Conservation (phyloP, 208 protist species). For the Leishmania braziliensis region DNA sequence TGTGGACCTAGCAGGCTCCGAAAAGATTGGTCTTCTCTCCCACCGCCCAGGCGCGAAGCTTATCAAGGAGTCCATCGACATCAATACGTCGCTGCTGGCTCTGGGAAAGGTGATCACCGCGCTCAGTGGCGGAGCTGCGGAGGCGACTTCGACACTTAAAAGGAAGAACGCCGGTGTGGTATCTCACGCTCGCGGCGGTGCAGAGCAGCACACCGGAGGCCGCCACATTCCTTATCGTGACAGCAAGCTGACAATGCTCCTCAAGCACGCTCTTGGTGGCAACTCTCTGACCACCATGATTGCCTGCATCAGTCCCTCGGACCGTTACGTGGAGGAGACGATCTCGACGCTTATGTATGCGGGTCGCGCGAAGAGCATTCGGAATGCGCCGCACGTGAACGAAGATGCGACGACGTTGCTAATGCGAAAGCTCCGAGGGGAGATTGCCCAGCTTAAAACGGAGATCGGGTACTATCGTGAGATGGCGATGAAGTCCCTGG, state of each 20-base stretch:
- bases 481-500: conserved; percentile 36
- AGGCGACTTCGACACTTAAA: neutral
- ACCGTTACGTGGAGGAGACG: conserved; percentile 87
- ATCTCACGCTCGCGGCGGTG: neutral
- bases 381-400: conserved; percentile 84
- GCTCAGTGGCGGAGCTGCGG: conserved; percentile 34
- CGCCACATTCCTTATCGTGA: conserved; percentile 92
- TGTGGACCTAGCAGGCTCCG: conserved; percentile 93
- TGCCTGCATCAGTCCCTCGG: conserved; percentile 85
- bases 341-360: conserved; percentile 92
- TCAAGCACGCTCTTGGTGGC: conserved; percentile 87
- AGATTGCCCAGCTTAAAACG: conserved; percentile 76
- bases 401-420: conserved; percentile 63
- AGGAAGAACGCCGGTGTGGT: neutral
- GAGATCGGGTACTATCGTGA: conserved; percentile 79
- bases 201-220: neutral
- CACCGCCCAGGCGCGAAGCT: conserved; percentile 53
- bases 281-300: conserved; percentile 94
- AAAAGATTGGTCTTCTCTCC: conserved; percentile 72
- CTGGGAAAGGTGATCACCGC: conserved; percentile 93
- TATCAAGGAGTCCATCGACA: conserved; percentile 89
- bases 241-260: conserved; percentile 88
- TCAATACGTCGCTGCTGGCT: conserved; percentile 91
- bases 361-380: conserved; percentile 84
- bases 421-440: conserved; percentile 47